phyloP scores from a whole-genome alignment of 768 basidiomycete species.

The Chiua virens region DNA sequence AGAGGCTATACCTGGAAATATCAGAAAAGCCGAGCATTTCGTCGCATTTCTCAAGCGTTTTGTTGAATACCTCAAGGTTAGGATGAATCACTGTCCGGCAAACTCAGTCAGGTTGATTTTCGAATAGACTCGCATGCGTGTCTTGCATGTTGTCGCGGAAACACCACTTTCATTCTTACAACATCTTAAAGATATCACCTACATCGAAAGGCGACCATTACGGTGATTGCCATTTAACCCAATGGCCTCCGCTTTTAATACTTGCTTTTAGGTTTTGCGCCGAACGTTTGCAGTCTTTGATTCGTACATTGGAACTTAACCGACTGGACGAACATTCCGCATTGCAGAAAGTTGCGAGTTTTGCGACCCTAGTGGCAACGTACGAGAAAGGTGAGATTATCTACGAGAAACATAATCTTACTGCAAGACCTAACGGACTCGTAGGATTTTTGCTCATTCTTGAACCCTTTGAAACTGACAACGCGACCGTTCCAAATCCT shows the following conservation, averaged over 20 bases:
- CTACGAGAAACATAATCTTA: background rate
- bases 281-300: constrained; percentile 90
- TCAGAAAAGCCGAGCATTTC: constrained; percentile 98
- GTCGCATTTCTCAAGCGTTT: constrained; percentile 97
- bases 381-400: constrained; percentile 83
- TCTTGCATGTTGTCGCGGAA: constrained; percentile 98
- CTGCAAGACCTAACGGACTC: background rate
- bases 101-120: constrained; percentile 9
- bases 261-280: constrained; percentile 78
- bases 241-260: background rate
- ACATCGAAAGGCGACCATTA: constrained; percentile 91
- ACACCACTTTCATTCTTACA: constrained; percentile 96
- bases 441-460: constrained; percentile 93
- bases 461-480: constrained; percentile 98
- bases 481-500: constrained; percentile 97
- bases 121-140: constrained; percentile 91
- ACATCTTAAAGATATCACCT: constrained; percentile 98
- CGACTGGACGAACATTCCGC: constrained; percentile 90
- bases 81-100: background rate
- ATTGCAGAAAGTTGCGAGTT: constrained; percentile 92
- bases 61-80: constrained; percentile 96
- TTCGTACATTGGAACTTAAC: constrained; percentile 86
- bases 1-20: constrained; percentile 97
- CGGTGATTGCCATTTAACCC: constrained; percentile 50
- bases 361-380: constrained; percentile 95